Percentiles rank a stretch among this genome's conserved stretches.
phyloP scores from a whole-genome alignment of 441 rosid species.

The Erodium texanum region DNA sequence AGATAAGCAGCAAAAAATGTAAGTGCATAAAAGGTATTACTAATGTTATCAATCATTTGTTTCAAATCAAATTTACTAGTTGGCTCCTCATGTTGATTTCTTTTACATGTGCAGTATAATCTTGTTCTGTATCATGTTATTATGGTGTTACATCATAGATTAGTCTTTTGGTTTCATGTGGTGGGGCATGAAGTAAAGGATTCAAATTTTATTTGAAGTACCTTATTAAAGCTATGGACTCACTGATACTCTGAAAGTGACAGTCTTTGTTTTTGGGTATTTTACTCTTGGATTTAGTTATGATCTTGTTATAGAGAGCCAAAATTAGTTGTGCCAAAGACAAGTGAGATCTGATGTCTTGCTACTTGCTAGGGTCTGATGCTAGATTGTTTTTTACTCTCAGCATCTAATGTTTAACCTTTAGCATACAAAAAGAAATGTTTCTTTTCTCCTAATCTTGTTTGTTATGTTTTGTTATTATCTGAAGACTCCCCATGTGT shows the following conservation, averaged over 20 bases:
- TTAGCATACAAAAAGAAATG: not conserved
- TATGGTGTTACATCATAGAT: not conserved
- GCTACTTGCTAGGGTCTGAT: not conserved
- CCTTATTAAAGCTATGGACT: not conserved
- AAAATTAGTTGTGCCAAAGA: not conserved
- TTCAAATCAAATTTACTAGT: not conserved
- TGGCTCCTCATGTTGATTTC: not conserved
- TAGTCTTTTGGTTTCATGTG: not conserved
- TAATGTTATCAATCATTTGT: not conserved
- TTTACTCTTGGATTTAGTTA: not conserved
- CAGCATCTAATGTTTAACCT: not conserved
- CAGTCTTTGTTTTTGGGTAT: not conserved
- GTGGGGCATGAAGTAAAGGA: not conserved
- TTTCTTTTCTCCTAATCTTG: not conserved
- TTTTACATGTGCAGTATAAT: not conserved
- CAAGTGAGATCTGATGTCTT: not conserved
- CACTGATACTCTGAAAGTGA: not conserved
- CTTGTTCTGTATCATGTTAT: not conserved
- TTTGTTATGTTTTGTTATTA: not conserved
- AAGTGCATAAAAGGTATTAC: not conserved
- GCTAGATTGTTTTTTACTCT: not conserved
- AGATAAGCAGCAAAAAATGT: not conserved
- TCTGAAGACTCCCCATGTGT: not conserved
- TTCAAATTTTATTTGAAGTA: not conserved
- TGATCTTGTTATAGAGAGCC: not conserved